Percentiles rank a stretch among this genome's conserved stretches.
phyloP scores from a whole-genome alignment of 495 filamentous ascomycete species.

The Massariosphaeria phaeospora region DNA sequence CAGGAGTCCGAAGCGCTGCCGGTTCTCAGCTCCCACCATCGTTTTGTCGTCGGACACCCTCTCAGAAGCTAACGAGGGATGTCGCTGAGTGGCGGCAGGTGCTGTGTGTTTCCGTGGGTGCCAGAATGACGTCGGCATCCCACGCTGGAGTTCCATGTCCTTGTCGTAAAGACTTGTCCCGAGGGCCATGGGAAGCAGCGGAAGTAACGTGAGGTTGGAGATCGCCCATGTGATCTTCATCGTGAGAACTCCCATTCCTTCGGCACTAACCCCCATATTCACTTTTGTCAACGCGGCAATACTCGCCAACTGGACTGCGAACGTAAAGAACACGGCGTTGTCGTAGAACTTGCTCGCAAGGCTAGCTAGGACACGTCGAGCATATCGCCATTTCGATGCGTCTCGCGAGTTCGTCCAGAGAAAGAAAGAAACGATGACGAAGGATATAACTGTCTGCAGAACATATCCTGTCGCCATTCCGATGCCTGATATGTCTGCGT shows the following conservation, averaged over 20 bases:
- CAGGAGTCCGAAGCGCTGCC: constrained; percentile 24
- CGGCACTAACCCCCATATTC: constrained; percentile 38
- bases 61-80: no score
- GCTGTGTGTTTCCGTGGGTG: no score
- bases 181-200: constrained; percentile 17
- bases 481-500: constrained; percentile 6
- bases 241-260: constrained; percentile 36
- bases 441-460: not conserved
- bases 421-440: not conserved
- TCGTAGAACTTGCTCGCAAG: constrained; percentile 28
- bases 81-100: no score
- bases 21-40: constrained; percentile 1
- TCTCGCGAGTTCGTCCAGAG: not conserved
- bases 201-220: constrained; percentile 33
- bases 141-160: no score
- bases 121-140: no score
- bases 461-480: constrained; percentile 13
- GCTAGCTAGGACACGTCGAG: not conserved
- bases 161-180: no score
- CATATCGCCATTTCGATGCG: not conserved
- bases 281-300: constrained; percentile 35
- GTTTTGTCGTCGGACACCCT: no score
- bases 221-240: constrained; percentile 37
- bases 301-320: constrained; percentile 40
- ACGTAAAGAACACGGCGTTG: constrained; percentile 38